These are phyloP conservation scores for Coemansia sp. DNA, from an alignment of 192 early-diverging fungal genomes.

Conservation along the genomic window DNA sequence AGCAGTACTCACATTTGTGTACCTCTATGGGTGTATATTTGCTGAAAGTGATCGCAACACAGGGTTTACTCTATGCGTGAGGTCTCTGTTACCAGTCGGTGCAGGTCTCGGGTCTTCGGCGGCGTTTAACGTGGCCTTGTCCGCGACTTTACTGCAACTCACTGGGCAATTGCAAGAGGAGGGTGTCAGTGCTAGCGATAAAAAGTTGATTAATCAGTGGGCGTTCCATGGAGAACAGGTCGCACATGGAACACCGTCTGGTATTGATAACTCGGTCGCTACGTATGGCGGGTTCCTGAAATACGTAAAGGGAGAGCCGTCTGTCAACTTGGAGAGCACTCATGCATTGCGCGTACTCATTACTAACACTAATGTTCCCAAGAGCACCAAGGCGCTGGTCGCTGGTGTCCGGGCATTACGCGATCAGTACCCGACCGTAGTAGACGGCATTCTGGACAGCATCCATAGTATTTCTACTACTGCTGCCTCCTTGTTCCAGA, in stretches of 20 bases:
- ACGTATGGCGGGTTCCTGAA: conserved; percentile 85
- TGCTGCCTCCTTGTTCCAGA: conserved; percentile 46
- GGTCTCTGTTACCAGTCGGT: conserved; percentile 85
- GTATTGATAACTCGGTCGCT: conserved; percentile 91
- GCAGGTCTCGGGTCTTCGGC: conserved; percentile 98
- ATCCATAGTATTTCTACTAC: conserved; percentile 65
- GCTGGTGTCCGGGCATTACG: conserved; percentile 70
- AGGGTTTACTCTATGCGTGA: conserved; percentile 65
- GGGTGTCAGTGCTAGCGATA: conserved; percentile 23
- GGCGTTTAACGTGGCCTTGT: conserved; percentile 79
- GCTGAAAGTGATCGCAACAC: conserved; percentile 7
- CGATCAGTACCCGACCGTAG: conserved; percentile 61
- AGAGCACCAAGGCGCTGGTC: conserved; percentile 87
- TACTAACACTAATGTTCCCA: conserved; percentile 88
- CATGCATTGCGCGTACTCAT: conserved; percentile 76
- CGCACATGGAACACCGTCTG: conserved; percentile 94
- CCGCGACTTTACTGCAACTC: conserved; percentile 75
- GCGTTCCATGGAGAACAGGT: conserved; percentile 93
- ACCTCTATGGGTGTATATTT: conserved; percentile 60
- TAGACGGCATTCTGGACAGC: conserved; percentile 69
- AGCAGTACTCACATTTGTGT: conserved; percentile 71
- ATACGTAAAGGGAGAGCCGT: conserved; percentile 66
- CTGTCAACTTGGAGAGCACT: conserved; percentile 61
- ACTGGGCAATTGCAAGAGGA: conserved; percentile 41
- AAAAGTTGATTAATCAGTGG: conserved; percentile 81